A percentile compares a stretch with the other conserved stretches of the same genome.
These are phyloP conservation scores for Sanguinoderma infundibulare DNA, from an alignment of 1,284 basidiomycete species.

Conservation along the genomic window DNA sequence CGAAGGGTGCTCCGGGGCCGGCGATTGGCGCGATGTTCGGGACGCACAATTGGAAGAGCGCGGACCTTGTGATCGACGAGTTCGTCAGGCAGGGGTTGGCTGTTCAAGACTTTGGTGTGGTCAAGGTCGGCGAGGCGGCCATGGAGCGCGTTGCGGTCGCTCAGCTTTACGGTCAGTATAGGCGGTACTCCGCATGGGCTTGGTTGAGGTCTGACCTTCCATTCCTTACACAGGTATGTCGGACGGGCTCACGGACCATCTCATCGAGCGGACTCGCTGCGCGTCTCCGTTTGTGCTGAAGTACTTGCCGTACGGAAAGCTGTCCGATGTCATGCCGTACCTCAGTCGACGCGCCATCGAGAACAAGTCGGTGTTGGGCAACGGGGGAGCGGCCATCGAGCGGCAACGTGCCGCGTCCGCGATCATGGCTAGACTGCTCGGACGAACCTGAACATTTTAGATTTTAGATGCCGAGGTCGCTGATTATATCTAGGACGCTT, in stretches of 20 bases:
- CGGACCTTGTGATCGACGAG: conserved; percentile 64
- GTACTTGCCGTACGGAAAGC: conserved; percentile 82
- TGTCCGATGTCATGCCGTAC: conserved; percentile 75
- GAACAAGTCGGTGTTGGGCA: conserved; percentile 69
- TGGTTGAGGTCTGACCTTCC: background rate
- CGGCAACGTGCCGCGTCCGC: conserved; percentile 43
- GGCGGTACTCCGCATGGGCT: background rate
- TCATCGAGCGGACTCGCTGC: conserved; percentile 62
- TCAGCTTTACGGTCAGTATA: conserved; percentile 79
- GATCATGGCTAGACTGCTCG: conserved; percentile 42
- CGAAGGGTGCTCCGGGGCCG: conserved; percentile 34
- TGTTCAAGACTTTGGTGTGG: conserved; percentile 28
- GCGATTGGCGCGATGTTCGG: conserved; percentile 80
- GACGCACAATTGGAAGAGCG: conserved; percentile 83
- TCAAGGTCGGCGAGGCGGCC: conserved; percentile 52
- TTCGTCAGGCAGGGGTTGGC: conserved; percentile 67
- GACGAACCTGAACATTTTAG: conserved; percentile 7
- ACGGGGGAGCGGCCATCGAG: conserved; percentile 57
- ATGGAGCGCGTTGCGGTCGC: conserved; percentile 77
- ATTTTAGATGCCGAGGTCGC: background rate
- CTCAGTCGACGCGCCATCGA: conserved; percentile 69
- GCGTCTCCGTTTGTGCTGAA: conserved; percentile 78
- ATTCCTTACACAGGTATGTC: conserved; percentile 68
- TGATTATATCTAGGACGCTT: background rate
- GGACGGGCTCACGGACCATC: conserved; percentile 77